phyloP scores from a whole-genome alignment of 441 rosid species.

The Adansonia rubrostipa region DNA sequence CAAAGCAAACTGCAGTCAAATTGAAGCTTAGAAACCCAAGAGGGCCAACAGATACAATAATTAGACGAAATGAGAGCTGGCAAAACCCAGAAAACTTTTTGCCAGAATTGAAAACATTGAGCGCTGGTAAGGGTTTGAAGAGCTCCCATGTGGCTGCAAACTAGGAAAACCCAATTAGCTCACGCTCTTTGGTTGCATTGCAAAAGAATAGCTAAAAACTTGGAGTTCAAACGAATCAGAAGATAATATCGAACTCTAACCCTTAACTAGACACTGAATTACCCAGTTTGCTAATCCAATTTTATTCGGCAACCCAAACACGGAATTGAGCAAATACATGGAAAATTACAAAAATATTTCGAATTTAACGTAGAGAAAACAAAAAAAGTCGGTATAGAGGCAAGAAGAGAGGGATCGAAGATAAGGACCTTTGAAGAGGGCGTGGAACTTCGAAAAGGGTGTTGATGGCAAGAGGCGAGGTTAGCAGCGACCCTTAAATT shows the following conservation, averaged over 20 bases:
- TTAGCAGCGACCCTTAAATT: slow-evolving; percentile 74
- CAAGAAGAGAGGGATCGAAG: slow-evolving; percentile 5
- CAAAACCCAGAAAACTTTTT: background rate
- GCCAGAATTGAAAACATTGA: background rate
- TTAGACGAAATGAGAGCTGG: background rate
- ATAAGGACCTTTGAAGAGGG: slow-evolving; percentile 59
- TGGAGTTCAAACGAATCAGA: background rate
- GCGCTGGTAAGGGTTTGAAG: background rate
- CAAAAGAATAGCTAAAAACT: background rate
- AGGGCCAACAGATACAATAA: background rate
- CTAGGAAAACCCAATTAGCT: background rate
- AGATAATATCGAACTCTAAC: background rate
- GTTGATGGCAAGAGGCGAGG: slow-evolving; percentile 54
- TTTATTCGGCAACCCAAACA: background rate
- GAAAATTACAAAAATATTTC: too few species aligned
- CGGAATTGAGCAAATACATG: background rate
- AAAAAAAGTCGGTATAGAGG: background rate
- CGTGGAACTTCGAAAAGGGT: slow-evolving; percentile 46
- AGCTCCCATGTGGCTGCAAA: background rate
- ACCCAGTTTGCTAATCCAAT: background rate
- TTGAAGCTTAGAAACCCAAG: background rate
- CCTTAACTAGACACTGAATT: background rate
- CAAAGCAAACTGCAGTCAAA: too few species aligned
- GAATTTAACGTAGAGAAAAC: background rate
- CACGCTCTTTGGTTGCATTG: background rate